Evolutionary conservation across 352 stramenopile species (phyloP).

Genomic region (Globisporangium cylindrosporum): DNA sequence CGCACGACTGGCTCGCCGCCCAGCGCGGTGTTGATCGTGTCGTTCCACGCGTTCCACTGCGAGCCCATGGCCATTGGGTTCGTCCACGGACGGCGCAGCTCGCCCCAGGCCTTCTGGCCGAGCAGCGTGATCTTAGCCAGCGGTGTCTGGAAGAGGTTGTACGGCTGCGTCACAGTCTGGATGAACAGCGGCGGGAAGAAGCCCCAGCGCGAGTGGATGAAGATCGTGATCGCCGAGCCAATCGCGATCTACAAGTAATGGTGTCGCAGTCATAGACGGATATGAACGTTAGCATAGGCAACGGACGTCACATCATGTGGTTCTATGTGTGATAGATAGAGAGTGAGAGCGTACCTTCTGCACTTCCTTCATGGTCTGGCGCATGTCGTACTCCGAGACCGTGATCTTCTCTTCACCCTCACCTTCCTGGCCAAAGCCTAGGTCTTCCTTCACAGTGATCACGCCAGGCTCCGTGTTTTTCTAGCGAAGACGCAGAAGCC

Average conservation of each 20-base stretch:
- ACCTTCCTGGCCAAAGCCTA: slow-evolving; percentile 71
- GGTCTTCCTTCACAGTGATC: slow-evolving; percentile 71
- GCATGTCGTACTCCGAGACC: slow-evolving; percentile 78
- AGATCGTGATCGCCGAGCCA: slow-evolving; percentile 55
- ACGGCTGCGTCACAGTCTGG: slow-evolving; percentile 75
- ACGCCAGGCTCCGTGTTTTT: slow-evolving; percentile 77
- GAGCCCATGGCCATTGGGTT: slow-evolving; percentile 61
- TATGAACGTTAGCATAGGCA: not conserved
- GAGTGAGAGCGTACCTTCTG: slow-evolving; percentile 43
- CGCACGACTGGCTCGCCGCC: slow-evolving; percentile 46
- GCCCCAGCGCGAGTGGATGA: slow-evolving; percentile 78
- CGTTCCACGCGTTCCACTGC: slow-evolving; percentile 76
- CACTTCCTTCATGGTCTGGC: slow-evolving; percentile 64
- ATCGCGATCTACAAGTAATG: slow-evolving; percentile 43
- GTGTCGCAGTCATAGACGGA: no score
- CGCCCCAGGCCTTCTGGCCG: slow-evolving; percentile 65
- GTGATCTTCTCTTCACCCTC: slow-evolving; percentile 80
- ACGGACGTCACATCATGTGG: not conserved
- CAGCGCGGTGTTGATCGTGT: slow-evolving; percentile 72
- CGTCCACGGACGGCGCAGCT: slow-evolving; percentile 69
- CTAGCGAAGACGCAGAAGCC: slow-evolving; percentile 15
- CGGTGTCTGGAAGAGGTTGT: slow-evolving; percentile 65
- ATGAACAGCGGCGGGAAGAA: slow-evolving; percentile 84
- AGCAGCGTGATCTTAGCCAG: slow-evolving; percentile 66
- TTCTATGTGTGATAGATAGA: not conserved